These are phyloP conservation scores for Haematococcus sp. DNA, from an alignment of 139 green algal genomes.

Conservation along the genomic window DNA sequence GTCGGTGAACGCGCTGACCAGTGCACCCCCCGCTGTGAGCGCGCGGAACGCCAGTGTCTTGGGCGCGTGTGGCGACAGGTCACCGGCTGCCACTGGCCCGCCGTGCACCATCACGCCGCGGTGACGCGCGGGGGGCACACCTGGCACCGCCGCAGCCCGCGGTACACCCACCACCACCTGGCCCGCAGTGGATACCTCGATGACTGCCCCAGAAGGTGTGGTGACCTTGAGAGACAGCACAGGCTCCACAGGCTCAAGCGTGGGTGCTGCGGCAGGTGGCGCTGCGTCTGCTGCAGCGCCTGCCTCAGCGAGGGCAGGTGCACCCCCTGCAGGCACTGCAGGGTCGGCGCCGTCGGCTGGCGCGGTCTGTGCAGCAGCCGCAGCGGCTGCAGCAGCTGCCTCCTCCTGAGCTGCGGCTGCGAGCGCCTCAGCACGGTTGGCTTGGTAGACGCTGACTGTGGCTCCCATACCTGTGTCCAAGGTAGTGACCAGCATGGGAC, in stretches of 20 bases:
- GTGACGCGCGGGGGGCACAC: constrained; percentile 9
- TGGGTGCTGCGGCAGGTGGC: too few relatives aligned
- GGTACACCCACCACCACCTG: constrained; percentile 30
- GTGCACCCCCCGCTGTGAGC: constrained; percentile 31
- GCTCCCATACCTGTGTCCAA: constrained; percentile 4
- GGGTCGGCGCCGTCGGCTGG: too few relatives aligned
- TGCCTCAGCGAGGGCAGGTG: too few relatives aligned
- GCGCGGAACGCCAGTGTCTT: constrained; percentile 28
- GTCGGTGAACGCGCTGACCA: constrained; percentile 15
- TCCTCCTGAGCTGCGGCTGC: constrained; percentile 2
- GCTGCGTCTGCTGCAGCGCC: neutral
- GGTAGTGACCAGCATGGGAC: constrained; percentile 21
- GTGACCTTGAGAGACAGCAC: constrained; percentile 3
- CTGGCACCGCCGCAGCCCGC: neutral
- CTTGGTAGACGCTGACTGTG: constrained; percentile 4
- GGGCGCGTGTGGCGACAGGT: constrained; percentile 23
- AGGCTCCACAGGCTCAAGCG: neutral
- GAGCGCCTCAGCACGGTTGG: constrained; percentile 5
- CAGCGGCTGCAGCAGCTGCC: neutral
- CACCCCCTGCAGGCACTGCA: too few relatives aligned
- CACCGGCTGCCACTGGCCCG: constrained; percentile 26
- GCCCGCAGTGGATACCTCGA: constrained; percentile 40
- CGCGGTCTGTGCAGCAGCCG: constrained; percentile 2
- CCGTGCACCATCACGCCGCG: constrained; percentile 42
- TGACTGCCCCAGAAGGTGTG: constrained; percentile 1